Base-by-base conservation (phyloP, 495 filamentous ascomycete species). In the Penicillium daleae region DNA sequence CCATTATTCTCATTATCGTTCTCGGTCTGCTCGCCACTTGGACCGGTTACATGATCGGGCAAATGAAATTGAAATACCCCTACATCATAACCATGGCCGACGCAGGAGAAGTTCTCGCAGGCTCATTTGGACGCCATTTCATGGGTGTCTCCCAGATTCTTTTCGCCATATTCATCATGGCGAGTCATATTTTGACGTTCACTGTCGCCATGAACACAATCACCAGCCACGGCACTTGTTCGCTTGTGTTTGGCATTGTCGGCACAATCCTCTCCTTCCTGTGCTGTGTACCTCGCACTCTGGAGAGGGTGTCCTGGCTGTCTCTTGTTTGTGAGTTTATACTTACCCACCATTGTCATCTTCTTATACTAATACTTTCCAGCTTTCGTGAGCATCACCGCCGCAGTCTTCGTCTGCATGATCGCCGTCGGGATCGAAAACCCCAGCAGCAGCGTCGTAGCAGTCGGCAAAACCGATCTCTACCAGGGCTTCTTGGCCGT, bases 81-180 rank as follows among this genome's bases (percentile, higher is more conserved):
- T 78, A 89, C n/a, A 85, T 93, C 39, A 78, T 85, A 58, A 86
- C 87, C 64, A 88, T 93, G 70, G 86, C 89, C 21, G 90, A 95
- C 66, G 90, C 86, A 10, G 88, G 87, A 19, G 78, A 85, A 48
- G 74, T 94, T 31, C 75, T 92, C 51, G 82, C 82, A 63, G 90
- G 89, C 5, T 74, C 62, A 31, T 77, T 83, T 26, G 90, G 90
- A 0, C 85, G 87, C 50, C 87, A 90, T 63, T 64, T 93, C 19
- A 72, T 90, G 63, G 87, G 87, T 8, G 72, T 74, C 54, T 86
- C 83, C 60, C 87, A 89, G 70, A 78, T 85, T 24, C 64, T 91
- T 49, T 88, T 93, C 73, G 80, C 93, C 33, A 71, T 90, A 32
- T 92, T 95, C 78, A 85, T 91, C 67, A 89, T 91, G 80, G 88